These are phyloP conservation scores for Colletotrichum sublineola DNA, from an alignment of 2,329 filamentous ascomycete genomes.

Conservation along the genomic window DNA sequence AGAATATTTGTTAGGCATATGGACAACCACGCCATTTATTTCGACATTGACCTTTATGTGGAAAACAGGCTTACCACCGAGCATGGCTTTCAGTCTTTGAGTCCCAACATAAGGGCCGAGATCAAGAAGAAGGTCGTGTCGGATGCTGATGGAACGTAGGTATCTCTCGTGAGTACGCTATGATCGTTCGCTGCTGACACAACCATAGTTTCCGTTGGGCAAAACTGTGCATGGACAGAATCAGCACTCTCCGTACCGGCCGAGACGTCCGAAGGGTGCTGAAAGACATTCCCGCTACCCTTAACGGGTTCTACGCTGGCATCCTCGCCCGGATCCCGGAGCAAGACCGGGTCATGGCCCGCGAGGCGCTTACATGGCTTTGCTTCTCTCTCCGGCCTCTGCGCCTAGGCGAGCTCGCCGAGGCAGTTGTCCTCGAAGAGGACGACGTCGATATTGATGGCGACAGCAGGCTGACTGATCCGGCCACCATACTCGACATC, in stretches of 20 bases:
- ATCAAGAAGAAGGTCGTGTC: conserved; percentile 44
- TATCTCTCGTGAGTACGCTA: background rate
- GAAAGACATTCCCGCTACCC: conserved; percentile 44
- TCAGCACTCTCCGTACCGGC: conserved; percentile 44
- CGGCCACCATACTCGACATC: conserved; percentile 42
- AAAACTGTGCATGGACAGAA: conserved; percentile 47
- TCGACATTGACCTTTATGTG: conserved; percentile 46
- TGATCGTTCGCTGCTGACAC: background rate
- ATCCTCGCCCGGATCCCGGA: conserved; percentile 45
- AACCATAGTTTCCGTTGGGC: conserved; percentile 48
- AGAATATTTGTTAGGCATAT: conserved; percentile 42
- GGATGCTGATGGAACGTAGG: conserved; percentile 46
- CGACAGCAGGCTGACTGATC: conserved; percentile 45
- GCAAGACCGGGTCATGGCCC: conserved; percentile 45
- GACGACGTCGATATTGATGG: conserved; percentile 45
- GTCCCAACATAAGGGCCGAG: conserved; percentile 43
- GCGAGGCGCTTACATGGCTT: conserved; percentile 47
- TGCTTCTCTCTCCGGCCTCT: conserved; percentile 47
- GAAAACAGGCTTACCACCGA: conserved; percentile 43
- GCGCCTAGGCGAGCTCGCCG: conserved; percentile 45
- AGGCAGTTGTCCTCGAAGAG: conserved; percentile 48
- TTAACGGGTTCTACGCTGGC: conserved; percentile 45
- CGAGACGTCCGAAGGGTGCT: conserved; percentile 45
- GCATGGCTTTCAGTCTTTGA: conserved; percentile 42
- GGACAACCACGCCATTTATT: conserved; percentile 39